These are phyloP conservation scores for Cercospora janseana DNA, from an alignment of 2,329 filamentous ascomycete species.

Conservation along the genomic window DNA sequence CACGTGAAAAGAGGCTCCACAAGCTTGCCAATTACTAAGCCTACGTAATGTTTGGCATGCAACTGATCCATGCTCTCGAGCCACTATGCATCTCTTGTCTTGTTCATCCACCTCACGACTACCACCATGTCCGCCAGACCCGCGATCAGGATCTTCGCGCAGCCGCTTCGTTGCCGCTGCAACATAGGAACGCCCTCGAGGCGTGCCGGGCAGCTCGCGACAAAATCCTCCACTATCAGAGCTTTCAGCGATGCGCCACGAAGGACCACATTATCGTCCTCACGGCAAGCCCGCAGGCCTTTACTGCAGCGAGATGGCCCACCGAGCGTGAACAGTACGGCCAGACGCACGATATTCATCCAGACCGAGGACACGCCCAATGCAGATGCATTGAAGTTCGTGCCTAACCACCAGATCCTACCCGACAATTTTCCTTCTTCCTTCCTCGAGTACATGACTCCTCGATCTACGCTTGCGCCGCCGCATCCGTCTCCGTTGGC, in stretches of 20 bases:
- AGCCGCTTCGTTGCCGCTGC: background rate
- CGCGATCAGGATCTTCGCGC: constrained; percentile 3
- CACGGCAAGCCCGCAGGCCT: constrained; percentile 27
- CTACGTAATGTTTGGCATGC: constrained; percentile 5
- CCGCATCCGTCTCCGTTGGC: constrained; percentile 83
- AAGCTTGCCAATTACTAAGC: constrained; percentile 2
- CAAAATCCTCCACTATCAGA: constrained; percentile 6
- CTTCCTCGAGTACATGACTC: constrained; percentile 88
- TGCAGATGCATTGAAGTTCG: constrained; percentile 89
- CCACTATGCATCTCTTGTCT: background rate
- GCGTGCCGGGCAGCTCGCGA: constrained; percentile 1
- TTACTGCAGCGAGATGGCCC: constrained; percentile 26
- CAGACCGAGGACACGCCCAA: constrained; percentile 96
- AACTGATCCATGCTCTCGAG: background rate
- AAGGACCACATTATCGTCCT: constrained; percentile 27
- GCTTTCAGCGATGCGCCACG: constrained; percentile 27
- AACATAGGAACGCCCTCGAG: background rate
- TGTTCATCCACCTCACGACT: background rate
- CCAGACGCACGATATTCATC: constrained; percentile 82
- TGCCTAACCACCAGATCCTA: constrained; percentile 83
- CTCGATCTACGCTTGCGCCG: constrained; percentile 80
- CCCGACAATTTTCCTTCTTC: constrained; percentile 69
- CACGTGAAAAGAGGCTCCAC: too few relatives aligned
- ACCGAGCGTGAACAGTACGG: constrained; percentile 25
- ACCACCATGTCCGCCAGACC: constrained; percentile 1